These are phyloP conservation scores for Gracilaria gracilis DNA, from an alignment of 23 red algal genomes.

Conservation along the genomic window DNA sequence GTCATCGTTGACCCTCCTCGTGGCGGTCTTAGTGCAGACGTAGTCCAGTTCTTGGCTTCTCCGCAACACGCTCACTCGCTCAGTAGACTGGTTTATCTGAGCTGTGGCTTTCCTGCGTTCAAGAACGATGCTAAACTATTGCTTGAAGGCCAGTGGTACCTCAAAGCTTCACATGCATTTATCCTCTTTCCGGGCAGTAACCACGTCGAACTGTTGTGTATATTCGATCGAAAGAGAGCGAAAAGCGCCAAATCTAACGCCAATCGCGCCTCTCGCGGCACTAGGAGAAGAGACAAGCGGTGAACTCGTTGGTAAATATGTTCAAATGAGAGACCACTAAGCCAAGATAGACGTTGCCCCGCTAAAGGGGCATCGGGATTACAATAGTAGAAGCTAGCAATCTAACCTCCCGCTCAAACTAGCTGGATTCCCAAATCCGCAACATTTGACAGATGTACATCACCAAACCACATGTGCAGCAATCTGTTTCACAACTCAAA, in stretches of 20 bases:
- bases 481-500: too few species aligned
- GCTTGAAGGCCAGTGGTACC: conserved; percentile 36
- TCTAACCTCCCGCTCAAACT: not conserved
- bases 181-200: conserved; percentile 66
- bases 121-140: conserved; percentile 65
- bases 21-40: conserved; percentile 59
- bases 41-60: conserved; percentile 58
- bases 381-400: too few species aligned
- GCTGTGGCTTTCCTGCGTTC: conserved; percentile 75
- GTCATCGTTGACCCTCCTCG: conserved; percentile 87
- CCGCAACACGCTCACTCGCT: not conserved
- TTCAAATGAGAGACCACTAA: conserved; percentile 7
- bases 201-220: conserved; percentile 50
- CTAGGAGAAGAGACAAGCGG: conserved; percentile 8
- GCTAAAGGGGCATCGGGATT: conserved; percentile 2
- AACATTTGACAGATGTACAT: too few species aligned
- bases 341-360: conserved; percentile 16
- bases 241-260: not conserved
- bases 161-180: conserved; percentile 44
- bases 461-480: too few species aligned
- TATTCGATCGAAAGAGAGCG: conserved; percentile 45
- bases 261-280: not conserved
- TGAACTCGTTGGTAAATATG: not conserved
- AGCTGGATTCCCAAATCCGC: not conserved
- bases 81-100: conserved; percentile 78